Evolutionary conservation across 441 rosid species (phyloP), one percentile per base, ranked within the genome.

Genomic region (Flueggea neowawraea): DNA sequence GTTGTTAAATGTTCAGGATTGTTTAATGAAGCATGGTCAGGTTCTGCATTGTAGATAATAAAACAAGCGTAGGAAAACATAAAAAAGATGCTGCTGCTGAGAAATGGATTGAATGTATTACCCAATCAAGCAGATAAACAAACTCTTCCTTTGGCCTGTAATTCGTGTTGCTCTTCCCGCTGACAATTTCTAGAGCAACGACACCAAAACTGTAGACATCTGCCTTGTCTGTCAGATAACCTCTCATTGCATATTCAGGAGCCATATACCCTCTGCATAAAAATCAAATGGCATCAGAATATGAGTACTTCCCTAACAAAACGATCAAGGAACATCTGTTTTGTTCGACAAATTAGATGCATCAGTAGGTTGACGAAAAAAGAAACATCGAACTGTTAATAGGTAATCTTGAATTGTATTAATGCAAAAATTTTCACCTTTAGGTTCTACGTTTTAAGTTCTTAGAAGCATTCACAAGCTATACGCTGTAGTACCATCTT

Each of bases 231-330:
- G 97, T 90, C 79, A 90, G 76, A 73, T 90, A 88, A 57, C 95
- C 97, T 66, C 97, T 86, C 97, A 88, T 88, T 56, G 91, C 93
- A 65, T 86, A 90, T 62, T 90, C 95, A 31, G 95, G 97, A 66
- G 97, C 95, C 93, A 90, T 88, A 70, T 90, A 90, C 44, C 95
- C 95, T 52, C 95, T 90, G 68, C 39, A 32, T 9, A 14, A 49
- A 51, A 51, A 15, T 1, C 36, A 69, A 58, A 44, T 4, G 32
- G 9, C 39, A 28, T 6, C n/a, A 28, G 43, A 28, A 6, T 0
- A 54, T 12, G 33, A 54, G 14, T 54, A 17, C 28, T 22, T 22
- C 2, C 28, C 28, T 2, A 6, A n/a, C 4, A n/a, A 54, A 16
- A 22, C 6, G 2, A 6, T 6, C 16, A 54, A 54, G 33, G 6